These are phyloP conservation scores for Coemansia erecta DNA, from an alignment of 192 early-diverging fungal species.

Conservation along the genomic window DNA sequence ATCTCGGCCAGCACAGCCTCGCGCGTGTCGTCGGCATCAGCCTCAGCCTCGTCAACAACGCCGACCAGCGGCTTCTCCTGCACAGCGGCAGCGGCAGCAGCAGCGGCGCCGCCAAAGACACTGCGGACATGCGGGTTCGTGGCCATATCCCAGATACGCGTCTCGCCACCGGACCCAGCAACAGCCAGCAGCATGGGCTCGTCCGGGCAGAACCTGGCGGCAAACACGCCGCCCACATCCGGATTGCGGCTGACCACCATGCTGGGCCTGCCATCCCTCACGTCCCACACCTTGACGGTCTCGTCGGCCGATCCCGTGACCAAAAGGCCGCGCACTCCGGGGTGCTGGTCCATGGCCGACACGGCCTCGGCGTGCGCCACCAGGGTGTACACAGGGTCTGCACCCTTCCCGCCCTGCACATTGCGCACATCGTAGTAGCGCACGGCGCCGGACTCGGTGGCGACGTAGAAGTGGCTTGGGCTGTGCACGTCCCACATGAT, in stretches of 20 bases:
- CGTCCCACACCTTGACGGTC: constrained; percentile 91
- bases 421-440: constrained; percentile 83
- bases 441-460: constrained; percentile 90
- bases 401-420: constrained; percentile 20
- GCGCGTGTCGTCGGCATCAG: constrained; percentile 45
- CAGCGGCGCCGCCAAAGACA: constrained; percentile 26
- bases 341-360: constrained; percentile 82
- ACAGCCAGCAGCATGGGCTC: constrained; percentile 86
- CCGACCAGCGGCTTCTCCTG: constrained; percentile 55
- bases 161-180: constrained; percentile 85
- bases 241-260: constrained; percentile 86
- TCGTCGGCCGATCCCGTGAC: constrained; percentile 93
- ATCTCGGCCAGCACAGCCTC: constrained; percentile 47
- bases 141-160: constrained; percentile 91
- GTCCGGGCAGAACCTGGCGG: constrained; percentile 85
- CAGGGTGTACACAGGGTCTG: constrained; percentile 75
- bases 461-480: constrained; percentile 73
- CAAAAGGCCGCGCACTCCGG: constrained; percentile 73
- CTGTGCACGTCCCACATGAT: constrained; percentile 89
- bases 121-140: constrained; percentile 78
- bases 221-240: constrained; percentile 84
- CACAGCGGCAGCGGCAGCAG: constrained; percentile 11
- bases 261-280: constrained; percentile 66
- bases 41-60: constrained; percentile 39
- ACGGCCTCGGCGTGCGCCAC: constrained; percentile 93